Evolutionary conservation across 2,329 filamentous ascomycete species (phyloP).

Genomic region (Neospermospora avenae): DNA sequence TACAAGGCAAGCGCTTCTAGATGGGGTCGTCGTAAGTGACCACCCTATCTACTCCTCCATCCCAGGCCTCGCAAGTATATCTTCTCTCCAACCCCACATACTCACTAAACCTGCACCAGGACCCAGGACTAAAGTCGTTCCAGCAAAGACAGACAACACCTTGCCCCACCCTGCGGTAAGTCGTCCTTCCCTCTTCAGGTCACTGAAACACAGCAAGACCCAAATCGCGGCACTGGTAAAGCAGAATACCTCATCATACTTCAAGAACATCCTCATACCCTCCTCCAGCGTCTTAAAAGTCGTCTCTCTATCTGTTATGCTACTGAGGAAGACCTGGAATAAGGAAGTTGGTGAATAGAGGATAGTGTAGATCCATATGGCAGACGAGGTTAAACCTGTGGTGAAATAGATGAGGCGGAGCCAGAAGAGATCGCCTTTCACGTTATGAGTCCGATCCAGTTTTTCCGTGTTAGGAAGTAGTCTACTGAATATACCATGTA

Average conservation of each 20-base stretch:
- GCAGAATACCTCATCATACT: conserved; percentile 22
- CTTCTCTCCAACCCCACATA: conserved; percentile 35
- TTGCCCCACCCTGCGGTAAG: conserved; percentile 20
- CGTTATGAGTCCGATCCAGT: conserved; percentile 1
- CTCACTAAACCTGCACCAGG: conserved; percentile 29
- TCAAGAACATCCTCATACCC: conserved; percentile 13
- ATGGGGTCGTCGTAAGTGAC: no score
- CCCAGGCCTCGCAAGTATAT: conserved; percentile 26
- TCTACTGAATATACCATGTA: conserved; percentile 13
- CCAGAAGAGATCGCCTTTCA: conserved; percentile 14
- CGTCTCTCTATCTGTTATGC: conserved; percentile 20
- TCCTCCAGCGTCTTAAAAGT: conserved; percentile 7
- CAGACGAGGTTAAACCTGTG: conserved; percentile 7
- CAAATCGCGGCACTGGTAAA: conserved; percentile 22
- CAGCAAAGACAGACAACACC: conserved; percentile 13
- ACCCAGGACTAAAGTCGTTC: conserved; percentile 20
- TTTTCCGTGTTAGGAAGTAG: conserved; percentile 11
- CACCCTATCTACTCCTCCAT: not conserved
- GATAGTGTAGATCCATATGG: conserved; percentile 10
- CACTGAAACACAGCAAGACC: conserved; percentile 30
- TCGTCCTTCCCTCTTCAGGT: conserved; percentile 34
- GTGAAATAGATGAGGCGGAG: conserved; percentile 16
- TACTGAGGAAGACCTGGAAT: conserved; percentile 23
- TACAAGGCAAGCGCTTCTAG: no score
- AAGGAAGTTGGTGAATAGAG: conserved; percentile 13